phyloP scores from a whole-genome alignment of 192 early-diverging fungal species.

The Coemansia sp. region DNA sequence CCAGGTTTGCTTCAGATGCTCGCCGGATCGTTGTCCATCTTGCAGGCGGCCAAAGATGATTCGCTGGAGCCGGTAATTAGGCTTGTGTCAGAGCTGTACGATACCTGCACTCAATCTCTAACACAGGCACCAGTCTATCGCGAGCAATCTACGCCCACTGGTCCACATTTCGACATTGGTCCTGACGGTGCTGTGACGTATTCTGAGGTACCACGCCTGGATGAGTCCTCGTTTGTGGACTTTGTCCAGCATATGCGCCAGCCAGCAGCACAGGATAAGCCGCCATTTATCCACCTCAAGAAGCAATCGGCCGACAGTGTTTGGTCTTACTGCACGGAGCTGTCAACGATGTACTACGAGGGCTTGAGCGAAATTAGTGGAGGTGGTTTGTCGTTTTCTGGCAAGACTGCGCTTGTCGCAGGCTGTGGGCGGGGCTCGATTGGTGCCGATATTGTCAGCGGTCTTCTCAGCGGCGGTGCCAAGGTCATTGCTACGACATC shows the following conservation, averaged over 20 bases:
- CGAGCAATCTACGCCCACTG: constrained; percentile 78
- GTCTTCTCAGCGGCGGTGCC: constrained; percentile 89
- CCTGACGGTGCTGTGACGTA: constrained; percentile 76
- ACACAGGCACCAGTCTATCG: constrained; percentile 74
- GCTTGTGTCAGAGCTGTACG: constrained; percentile 68
- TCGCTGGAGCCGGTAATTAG: constrained; percentile 58
- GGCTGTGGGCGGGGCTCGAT: constrained; percentile 91
- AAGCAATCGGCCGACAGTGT: constrained; percentile 14
- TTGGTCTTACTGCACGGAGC: constrained; percentile 71
- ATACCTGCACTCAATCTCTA: constrained; percentile 76
- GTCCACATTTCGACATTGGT: constrained; percentile 71
- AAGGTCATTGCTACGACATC: constrained; percentile 91
- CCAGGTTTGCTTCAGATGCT: constrained; percentile 73
- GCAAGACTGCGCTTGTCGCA: constrained; percentile 82
- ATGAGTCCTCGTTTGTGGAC: constrained; percentile 75
- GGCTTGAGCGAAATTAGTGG: constrained; percentile 69
- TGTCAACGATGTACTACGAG: constrained; percentile 76
- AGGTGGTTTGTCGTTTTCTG: constrained; percentile 81
- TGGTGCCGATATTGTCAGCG: constrained; percentile 86
- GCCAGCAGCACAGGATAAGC: constrained; percentile 57
- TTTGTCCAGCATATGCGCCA: constrained; percentile 82
- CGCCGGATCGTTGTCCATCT: constrained; percentile 68
- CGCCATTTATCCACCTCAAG: constrained; percentile 29
- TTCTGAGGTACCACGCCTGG: constrained; percentile 73
- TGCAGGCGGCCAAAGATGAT: constrained; percentile 63